Evolutionary conservation across 2,329 filamentous ascomycete species (phyloP).

Genomic region (Monosporascus sp.): DNA sequence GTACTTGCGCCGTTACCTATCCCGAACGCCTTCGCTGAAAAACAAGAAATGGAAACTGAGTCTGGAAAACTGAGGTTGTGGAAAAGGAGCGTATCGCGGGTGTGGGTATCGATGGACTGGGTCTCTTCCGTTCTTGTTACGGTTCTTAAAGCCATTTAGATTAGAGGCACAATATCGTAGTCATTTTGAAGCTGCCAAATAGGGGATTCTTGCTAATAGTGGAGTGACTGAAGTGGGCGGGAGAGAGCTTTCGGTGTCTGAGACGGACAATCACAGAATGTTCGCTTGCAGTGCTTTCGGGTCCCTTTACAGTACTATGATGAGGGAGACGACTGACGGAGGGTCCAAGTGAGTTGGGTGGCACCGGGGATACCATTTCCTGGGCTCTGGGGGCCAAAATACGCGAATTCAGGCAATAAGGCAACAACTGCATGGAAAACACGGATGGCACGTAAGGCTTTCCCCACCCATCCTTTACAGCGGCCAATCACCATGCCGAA

Average conservation of each 20-base stretch:
- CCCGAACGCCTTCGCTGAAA: background rate
- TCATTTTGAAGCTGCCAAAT: slow-evolving; percentile 17
- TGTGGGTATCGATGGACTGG: slow-evolving; percentile 18
- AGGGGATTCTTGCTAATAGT: too few species aligned
- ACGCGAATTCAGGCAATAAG: background rate
- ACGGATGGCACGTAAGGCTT: background rate
- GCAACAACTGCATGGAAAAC: background rate
- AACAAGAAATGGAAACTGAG: background rate
- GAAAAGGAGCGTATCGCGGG: slow-evolving; percentile 12
- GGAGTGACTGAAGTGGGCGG: too few species aligned
- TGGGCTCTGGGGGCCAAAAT: background rate
- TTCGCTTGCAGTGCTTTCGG: background rate
- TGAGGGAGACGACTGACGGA: background rate
- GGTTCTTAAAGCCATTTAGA: slow-evolving; percentile 26
- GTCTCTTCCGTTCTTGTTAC: slow-evolving; percentile 10
- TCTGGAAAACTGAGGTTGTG: slow-evolving; percentile 5
- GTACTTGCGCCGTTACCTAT: background rate
- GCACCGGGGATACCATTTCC: background rate
- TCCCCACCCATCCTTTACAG: background rate
- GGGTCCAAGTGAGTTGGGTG: background rate
- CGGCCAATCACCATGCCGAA: background rate
- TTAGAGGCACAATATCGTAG: slow-evolving; percentile 1
- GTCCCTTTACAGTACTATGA: background rate
- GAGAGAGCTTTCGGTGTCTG: background rate
- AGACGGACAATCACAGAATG: background rate